Conservation (phyloP, 2,329 filamentous ascomycete species). For the Kalmusia sp. region DNA sequence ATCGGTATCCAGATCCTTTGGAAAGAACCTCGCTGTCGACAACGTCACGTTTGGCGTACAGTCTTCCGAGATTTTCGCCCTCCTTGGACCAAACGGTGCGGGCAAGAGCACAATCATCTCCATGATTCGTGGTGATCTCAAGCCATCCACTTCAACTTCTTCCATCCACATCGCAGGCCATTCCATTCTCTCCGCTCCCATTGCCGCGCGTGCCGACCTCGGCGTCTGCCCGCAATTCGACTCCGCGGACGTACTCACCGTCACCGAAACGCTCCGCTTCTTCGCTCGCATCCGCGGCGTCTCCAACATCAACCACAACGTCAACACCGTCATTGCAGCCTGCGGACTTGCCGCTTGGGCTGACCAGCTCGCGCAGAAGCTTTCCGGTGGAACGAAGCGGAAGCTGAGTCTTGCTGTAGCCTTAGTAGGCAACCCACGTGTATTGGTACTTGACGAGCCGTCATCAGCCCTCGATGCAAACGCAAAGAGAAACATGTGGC, state of each 20-base stretch:
- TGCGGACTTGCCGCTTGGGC: constrained; percentile 77
- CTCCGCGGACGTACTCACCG: constrained; percentile 88
- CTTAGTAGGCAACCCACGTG: constrained; percentile 86
- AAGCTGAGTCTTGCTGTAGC: constrained; percentile 90
- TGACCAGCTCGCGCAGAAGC: constrained; percentile 74
- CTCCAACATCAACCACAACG: constrained; percentile 75
- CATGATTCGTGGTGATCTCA: constrained; percentile 82
- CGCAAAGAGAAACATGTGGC: constrained; percentile 86
- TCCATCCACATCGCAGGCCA: constrained; percentile 78
- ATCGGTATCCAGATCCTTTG: constrained; percentile 79
- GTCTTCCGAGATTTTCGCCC: constrained; percentile 81
- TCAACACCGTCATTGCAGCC: constrained; percentile 74
- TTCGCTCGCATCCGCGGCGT: constrained; percentile 86
- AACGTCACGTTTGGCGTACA: constrained; percentile 82
- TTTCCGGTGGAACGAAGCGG: constrained; percentile 88
- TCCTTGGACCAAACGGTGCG: constrained; percentile 88
- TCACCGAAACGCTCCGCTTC: constrained; percentile 81
- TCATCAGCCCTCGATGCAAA: constrained; percentile 85
- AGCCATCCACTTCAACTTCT: constrained; percentile 69
- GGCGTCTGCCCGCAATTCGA: constrained; percentile 81
- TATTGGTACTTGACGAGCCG: constrained; percentile 90
- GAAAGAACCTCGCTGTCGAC: constrained; percentile 69
- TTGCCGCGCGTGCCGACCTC: constrained; percentile 73
- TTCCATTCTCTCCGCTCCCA: constrained; percentile 68
- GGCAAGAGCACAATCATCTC: constrained; percentile 90